Percentiles rank a stretch among this genome's conserved stretches.
Evolutionary conservation across 2,329 filamentous ascomycete species (phyloP).

Genomic region (Zasmidium cellare): DNA sequence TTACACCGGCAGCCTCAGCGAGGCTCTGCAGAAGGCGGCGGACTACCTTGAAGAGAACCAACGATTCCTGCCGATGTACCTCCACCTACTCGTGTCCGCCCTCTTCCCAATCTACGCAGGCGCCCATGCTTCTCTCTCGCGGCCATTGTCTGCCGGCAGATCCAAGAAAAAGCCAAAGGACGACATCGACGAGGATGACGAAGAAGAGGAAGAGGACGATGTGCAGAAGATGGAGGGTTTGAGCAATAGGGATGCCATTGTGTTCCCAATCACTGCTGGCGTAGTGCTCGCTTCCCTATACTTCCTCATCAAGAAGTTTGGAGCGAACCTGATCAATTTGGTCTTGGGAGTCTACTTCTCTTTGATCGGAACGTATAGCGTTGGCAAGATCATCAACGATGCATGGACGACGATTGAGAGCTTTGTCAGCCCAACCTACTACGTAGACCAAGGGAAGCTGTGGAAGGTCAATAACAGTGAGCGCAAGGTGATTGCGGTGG

Average conservation of each 20-base stretch:
- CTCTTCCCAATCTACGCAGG: slow-evolving; percentile 82
- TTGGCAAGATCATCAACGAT: slow-evolving; percentile 74
- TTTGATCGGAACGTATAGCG: slow-evolving; percentile 72
- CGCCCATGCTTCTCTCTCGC: slow-evolving; percentile 79
- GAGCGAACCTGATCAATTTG: slow-evolving; percentile 78
- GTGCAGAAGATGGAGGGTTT: slow-evolving; percentile 66
- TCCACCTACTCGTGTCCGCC: slow-evolving; percentile 66
- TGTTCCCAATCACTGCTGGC: slow-evolving; percentile 80
- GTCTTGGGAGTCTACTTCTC: slow-evolving; percentile 83
- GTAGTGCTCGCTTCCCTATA: slow-evolving; percentile 74
- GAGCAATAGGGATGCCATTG: slow-evolving; percentile 74
- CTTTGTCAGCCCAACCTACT: slow-evolving; percentile 72
- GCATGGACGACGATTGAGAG: slow-evolving; percentile 62
- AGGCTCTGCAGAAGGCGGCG: slow-evolving; percentile 10
- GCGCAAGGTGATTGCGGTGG: slow-evolving; percentile 31
- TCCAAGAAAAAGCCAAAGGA: slow-evolving; percentile 40
- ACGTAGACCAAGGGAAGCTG: slow-evolving; percentile 52
- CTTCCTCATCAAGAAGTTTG: slow-evolving; percentile 85
- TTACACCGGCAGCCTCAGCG: slow-evolving; percentile 1
- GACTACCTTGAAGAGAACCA: slow-evolving; percentile 21
- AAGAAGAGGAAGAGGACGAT: slow-evolving; percentile 56
- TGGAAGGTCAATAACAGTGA: slow-evolving; percentile 49
- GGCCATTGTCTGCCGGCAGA: slow-evolving; percentile 75
- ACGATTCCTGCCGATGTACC: slow-evolving; percentile 56
- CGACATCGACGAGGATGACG: slow-evolving; percentile 41